phyloP scores from a whole-genome alignment of 1,284 basidiomycete species.

The Trichosporon sp. region DNA sequence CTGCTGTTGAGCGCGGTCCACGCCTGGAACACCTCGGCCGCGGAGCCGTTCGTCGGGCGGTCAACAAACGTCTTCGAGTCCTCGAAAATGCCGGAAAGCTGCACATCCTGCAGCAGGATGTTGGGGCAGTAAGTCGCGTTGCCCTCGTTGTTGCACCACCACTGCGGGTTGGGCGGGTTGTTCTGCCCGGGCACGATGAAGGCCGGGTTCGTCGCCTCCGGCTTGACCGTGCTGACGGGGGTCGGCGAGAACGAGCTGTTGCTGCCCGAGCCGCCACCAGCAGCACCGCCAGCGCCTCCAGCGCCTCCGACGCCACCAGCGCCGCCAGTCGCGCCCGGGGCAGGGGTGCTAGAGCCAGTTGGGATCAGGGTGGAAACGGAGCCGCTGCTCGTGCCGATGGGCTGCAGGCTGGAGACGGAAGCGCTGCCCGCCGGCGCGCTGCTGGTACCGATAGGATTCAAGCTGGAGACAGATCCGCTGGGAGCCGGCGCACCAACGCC shows the following conservation, averaged over 20 bases:
- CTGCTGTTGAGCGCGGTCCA: constrained; percentile 61
- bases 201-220: constrained; percentile 52
- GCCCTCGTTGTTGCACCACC: constrained; percentile 32
- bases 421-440: too few species aligned
- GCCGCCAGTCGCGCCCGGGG: background rate
- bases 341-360: background rate
- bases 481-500: too few species aligned
- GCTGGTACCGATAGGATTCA: too few species aligned
- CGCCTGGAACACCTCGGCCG: constrained; percentile 63
- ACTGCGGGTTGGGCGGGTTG: background rate
- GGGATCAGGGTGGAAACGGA: too few species aligned
- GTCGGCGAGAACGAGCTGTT: background rate
- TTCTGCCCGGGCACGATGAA: background rate
- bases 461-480: too few species aligned
- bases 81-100: constrained; percentile 65
- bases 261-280: background rate
- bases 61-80: constrained; percentile 83
- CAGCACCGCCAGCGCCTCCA: background rate
- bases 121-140: constrained; percentile 79
- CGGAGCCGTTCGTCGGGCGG: constrained; percentile 66
- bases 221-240: constrained; percentile 39
- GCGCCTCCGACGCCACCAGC: background rate
- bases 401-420: background rate
- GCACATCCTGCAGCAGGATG: constrained; percentile 69
- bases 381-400: too few species aligned